Conservation (phyloP, 208 protist genomes). For the Acanthamoeba quina region DNA sequence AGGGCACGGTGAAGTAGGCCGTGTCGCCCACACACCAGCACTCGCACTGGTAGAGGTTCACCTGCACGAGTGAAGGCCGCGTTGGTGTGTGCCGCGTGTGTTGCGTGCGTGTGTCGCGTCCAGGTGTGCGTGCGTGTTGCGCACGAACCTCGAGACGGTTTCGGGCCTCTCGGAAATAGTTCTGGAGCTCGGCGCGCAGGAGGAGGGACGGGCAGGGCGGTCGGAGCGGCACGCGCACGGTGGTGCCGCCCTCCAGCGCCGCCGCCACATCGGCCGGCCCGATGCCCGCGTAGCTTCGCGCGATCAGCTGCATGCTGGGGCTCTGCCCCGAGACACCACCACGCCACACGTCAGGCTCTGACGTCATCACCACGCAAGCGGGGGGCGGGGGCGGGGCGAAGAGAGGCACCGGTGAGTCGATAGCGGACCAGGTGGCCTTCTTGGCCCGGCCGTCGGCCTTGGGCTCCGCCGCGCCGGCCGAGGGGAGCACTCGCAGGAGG, state of each 20-base stretch:
- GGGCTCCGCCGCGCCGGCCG: no score
- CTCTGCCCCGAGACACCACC: neutral
- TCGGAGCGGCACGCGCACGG: neutral
- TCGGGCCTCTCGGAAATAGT: conserved; percentile 52
- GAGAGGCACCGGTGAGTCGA: neutral
- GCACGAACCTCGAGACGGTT: neutral
- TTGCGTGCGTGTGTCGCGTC: neutral
- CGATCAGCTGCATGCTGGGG: conserved; percentile 20
- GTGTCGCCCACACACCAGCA: conserved; percentile 35
- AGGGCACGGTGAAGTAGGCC: conserved; percentile 55
- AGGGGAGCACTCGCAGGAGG: neutral
- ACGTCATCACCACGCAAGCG: neutral
- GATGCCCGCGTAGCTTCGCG: neutral
- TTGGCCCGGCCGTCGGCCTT: neutral
- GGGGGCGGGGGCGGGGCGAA: no score
- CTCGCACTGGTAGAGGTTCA: conserved; percentile 44
- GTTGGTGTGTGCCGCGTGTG: neutral
- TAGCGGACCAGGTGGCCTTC: neutral
- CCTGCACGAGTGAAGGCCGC: neutral
- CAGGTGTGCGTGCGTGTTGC: neutral
- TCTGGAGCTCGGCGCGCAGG: conserved; percentile 29
- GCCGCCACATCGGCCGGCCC: neutral
- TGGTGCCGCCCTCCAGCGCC: neutral
- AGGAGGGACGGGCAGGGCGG: conserved; percentile 13
- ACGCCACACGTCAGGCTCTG: no score